Conservation (phyloP, 2,329 filamentous ascomycete genomes). For the Cadophora malorum region DNA sequence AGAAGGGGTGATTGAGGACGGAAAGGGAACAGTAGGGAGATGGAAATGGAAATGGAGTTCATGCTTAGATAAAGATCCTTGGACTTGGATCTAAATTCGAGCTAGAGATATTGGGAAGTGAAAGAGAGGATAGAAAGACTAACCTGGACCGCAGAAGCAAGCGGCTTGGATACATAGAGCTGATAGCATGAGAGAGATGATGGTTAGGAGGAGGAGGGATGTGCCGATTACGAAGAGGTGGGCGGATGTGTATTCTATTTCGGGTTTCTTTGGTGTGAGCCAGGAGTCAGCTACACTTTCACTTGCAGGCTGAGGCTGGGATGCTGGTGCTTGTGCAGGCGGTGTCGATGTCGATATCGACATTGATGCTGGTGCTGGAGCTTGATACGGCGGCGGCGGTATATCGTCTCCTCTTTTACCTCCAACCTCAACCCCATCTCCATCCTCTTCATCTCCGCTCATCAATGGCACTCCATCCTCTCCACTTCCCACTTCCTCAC, state of each 20-base stretch:
- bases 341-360: too few relatives aligned
- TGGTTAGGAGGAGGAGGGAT: background rate
- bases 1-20: too few relatives aligned
- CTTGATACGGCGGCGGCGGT: constrained; percentile 29
- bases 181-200: background rate
- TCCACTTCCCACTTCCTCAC: background rate
- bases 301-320: background rate
- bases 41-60: too few relatives aligned
- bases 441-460: background rate
- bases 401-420: background rate
- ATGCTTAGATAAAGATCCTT: too few relatives aligned
- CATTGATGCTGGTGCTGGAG: background rate
- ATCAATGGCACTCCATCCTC: background rate
- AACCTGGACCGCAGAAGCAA: too few relatives aligned
- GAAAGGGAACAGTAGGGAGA: too few relatives aligned
- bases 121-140: too few relatives aligned
- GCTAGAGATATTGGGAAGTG: too few relatives aligned
- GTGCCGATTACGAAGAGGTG: constrained; percentile 28
- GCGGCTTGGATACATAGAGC: too few relatives aligned
- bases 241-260: constrained; percentile 23
- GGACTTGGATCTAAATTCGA: too few relatives aligned
- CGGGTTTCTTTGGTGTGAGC: background rate
- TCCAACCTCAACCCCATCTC: background rate
- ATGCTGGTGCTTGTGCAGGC: background rate
- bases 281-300: background rate